Evolutionary conservation across 1,284 basidiomycete species (phyloP).

Genomic region (Cryptococcus neoformans): DNA sequence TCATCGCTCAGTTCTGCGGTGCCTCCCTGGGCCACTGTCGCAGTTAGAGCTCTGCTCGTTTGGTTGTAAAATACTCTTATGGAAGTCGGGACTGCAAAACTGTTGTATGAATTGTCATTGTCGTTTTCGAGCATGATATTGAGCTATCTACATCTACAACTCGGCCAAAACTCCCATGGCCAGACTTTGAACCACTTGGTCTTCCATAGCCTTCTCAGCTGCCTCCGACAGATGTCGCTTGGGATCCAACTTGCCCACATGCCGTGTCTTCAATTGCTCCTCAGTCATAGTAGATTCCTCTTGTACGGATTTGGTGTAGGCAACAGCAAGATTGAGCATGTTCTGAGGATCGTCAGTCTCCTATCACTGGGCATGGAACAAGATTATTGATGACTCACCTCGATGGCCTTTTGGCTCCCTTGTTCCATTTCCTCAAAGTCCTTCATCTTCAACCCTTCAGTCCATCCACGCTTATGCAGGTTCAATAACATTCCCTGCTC

Average conservation of each 20-base stretch:
- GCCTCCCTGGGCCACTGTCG: constrained; percentile 48
- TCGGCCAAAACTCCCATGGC: constrained; percentile 90
- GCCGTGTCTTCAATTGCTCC: constrained; percentile 89
- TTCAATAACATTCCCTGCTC: constrained; percentile 99
- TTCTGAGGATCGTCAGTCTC: constrained; percentile 55
- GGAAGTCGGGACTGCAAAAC: no score
- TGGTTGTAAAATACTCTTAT: neutral
- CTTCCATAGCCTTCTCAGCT: constrained; percentile 94
- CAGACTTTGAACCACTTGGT: constrained; percentile 90
- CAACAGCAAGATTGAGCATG: constrained; percentile 85
- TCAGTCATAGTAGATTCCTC: constrained; percentile 88
- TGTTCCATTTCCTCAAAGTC: constrained; percentile 85
- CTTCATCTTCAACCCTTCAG: constrained; percentile 83
- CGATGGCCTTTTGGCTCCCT: constrained; percentile 84
- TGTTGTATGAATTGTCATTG: constrained; percentile 4
- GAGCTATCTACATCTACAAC: constrained; percentile 51
- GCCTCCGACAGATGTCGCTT: constrained; percentile 95
- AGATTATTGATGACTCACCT: constrained; percentile 56
- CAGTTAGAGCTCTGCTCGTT: constrained; percentile 7
- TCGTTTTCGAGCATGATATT: neutral
- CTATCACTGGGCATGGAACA: neutral
- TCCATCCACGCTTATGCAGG: constrained; percentile 96
- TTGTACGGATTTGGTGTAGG: constrained; percentile 94
- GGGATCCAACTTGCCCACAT: constrained; percentile 96
- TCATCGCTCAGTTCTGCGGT: constrained; percentile 84